Evolutionary conservation across 768 basidiomycete genomes (phyloP).

Genomic region (Tulasnella sp.): DNA sequence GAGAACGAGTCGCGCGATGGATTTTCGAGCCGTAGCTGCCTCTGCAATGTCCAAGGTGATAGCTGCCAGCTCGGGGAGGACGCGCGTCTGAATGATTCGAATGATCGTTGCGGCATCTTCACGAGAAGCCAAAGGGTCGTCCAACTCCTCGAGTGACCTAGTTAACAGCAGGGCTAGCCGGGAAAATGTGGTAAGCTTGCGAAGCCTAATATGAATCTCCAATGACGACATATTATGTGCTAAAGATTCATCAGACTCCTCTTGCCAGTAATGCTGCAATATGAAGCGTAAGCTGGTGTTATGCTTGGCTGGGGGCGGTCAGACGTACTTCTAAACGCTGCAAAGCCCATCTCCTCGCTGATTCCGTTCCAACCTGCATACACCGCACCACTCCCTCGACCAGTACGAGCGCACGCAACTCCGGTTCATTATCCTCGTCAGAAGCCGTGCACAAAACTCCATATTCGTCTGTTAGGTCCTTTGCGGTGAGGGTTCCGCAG

Average conservation of each 20-base stretch:
- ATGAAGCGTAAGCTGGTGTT: neutral
- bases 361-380: constrained; percentile 47
- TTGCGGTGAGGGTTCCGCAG: constrained; percentile 48
- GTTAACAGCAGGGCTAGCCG: constrained; percentile 37
- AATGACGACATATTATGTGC: constrained; percentile 38
- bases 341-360: constrained; percentile 50
- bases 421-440: constrained; percentile 20
- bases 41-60: constrained; percentile 35
- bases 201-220: constrained; percentile 42
- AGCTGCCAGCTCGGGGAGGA: constrained; percentile 48
- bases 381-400: constrained; percentile 43
- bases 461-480: constrained; percentile 51
- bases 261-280: constrained; percentile 50
- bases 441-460: constrained; percentile 32
- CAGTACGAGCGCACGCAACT: constrained; percentile 47
- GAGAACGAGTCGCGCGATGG: constrained; percentile 45
- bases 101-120: constrained; percentile 36
- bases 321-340: constrained; percentile 33
- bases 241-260: constrained; percentile 6
- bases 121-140: constrained; percentile 26
- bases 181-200: constrained; percentile 45
- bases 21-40: constrained; percentile 35
- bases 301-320: neutral
- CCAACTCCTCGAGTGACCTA: constrained; percentile 22
- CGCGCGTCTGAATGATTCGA: constrained; percentile 42